Conservation (phyloP, 2,329 filamentous ascomycete genomes). For the Cladosporium sp. region DNA sequence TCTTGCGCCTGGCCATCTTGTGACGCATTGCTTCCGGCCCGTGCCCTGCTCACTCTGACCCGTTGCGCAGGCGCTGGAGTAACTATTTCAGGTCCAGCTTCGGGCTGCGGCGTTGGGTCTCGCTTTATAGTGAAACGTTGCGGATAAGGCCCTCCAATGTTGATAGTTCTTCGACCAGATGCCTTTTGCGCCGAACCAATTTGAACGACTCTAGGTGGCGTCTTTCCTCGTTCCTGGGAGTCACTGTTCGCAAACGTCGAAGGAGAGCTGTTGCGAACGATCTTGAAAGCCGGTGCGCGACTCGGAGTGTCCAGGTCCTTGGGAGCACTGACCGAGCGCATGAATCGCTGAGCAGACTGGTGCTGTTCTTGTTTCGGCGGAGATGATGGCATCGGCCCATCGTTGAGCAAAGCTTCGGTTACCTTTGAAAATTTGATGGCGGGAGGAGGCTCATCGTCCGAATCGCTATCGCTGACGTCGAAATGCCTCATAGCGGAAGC, state of each 20-base stretch:
- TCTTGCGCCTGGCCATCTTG: slow-evolving; percentile 26
- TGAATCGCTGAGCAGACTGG: slow-evolving; percentile 27
- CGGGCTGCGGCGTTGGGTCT: slow-evolving; percentile 30
- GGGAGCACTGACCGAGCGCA: slow-evolving; percentile 24
- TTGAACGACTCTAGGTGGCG: slow-evolving; percentile 34
- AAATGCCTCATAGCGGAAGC: slow-evolving; percentile 46
- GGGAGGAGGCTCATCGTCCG: slow-evolving; percentile 84
- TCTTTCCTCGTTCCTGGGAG: slow-evolving; percentile 21
- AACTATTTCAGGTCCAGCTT: slow-evolving; percentile 26
- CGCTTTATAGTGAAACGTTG: slow-evolving; percentile 24
- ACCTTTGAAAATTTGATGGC: slow-evolving; percentile 92
- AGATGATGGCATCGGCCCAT: slow-evolving; percentile 56
- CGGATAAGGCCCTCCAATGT: slow-evolving; percentile 30
- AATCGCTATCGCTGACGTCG: slow-evolving; percentile 69
- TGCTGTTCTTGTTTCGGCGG: slow-evolving; percentile 44
- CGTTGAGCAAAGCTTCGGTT: slow-evolving; percentile 75
- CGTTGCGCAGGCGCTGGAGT: slow-evolving; percentile 35
- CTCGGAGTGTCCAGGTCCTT: slow-evolving; percentile 33
- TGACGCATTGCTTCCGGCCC: slow-evolving; percentile 33
- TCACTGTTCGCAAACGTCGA: slow-evolving; percentile 20
- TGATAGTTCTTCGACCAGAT: slow-evolving; percentile 31
- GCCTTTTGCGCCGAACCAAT: slow-evolving; percentile 24
- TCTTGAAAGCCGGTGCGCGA: slow-evolving; percentile 31
- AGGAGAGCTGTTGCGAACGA: slow-evolving; percentile 33
- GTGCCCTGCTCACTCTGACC: slow-evolving; percentile 24